Conservation (phyloP, 495 filamentous ascomycete genomes). For the Daldinia decipiens region DNA sequence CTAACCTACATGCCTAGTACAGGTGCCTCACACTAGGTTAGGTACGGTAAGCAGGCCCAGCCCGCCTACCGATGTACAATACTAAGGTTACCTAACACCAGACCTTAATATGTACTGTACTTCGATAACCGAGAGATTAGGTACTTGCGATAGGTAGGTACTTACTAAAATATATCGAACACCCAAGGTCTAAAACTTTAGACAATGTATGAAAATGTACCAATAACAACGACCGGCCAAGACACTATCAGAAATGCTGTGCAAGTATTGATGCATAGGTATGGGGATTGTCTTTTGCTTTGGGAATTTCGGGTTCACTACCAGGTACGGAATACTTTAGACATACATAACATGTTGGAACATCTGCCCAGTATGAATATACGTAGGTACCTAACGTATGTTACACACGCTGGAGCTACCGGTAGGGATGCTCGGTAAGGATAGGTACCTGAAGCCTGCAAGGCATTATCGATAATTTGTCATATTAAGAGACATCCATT, state of each 20-base stretch:
- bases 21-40: too few species aligned
- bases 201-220: slow-evolving; percentile 2
- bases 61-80: neutral
- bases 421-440: slow-evolving; percentile 34
- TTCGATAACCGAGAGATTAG: too few species aligned
- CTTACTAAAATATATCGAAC: neutral
- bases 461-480: slow-evolving; percentile 22
- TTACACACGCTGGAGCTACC: slow-evolving; percentile 1
- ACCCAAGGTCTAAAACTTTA: neutral
- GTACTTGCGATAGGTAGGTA: too few species aligned
- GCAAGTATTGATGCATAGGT: neutral
- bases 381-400: neutral
- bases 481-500: slow-evolving; percentile 5
- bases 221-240: neutral
- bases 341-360: slow-evolving; percentile 4
- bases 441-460: slow-evolving; percentile 3
- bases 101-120: too few species aligned
- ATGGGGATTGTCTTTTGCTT: neutral
- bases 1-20: slow-evolving; percentile 12
- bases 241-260: neutral
- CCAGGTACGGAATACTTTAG: slow-evolving; percentile 15
- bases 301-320: neutral
- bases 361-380: too few species aligned
- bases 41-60: slow-evolving; percentile 22
- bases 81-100: neutral